Base-by-base conservation (phyloP, 2,329 filamentous ascomycete species). In the Blastomyces parvus region DNA sequence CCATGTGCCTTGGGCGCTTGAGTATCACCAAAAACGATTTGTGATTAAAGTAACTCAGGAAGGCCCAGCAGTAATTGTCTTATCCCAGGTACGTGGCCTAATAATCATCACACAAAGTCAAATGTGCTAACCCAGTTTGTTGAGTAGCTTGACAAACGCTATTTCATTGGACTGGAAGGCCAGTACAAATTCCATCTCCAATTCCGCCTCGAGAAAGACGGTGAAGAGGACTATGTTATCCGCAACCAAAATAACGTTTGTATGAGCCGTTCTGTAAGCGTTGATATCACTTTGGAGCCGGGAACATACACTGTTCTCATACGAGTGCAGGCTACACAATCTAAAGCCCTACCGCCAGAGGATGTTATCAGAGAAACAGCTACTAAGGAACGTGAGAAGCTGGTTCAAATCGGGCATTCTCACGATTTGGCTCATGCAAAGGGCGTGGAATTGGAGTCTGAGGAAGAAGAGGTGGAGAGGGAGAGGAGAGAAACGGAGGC, bases 231-330 rank as follows among this genome's bases (percentile, higher is more conserved):
- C 48, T 85, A 84, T 66, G 81, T 84, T 55, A 81, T 84, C 13
- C 81, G 82, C 64, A 84, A 81, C 67, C 81, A 82, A 58, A 80
- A 76, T 9, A 81, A 79, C 42, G 82, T 83, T 64, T 80, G 79
- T 73, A 89, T 91, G 83, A 85, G 81, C 27, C 86, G 90, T 7
- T 89, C 88, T 0, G 87, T 91, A 48, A 91, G 88, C 60, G 86
- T 89, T 0, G 90, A 94, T 72, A 80, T 94, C 9, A 81, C 87
- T 44, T 83, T 95, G 33, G 85, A 89, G 25, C 83, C 87, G 0
- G 90, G 90, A 13, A 85, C 83, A 53, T 95, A 95, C 74, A 85
- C 84, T 7, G 84, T 95, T 4, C 80, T 90, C 27, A 83, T 93
- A 73, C 91, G 89, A 71, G 82, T 94, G 64, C 86, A 86, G 8